Percentiles rank a stretch among this genome's conserved stretches.
These are phyloP conservation scores for Trypanosoma vivax DNA, from an alignment of 208 protist species.

Conservation along the genomic window DNA sequence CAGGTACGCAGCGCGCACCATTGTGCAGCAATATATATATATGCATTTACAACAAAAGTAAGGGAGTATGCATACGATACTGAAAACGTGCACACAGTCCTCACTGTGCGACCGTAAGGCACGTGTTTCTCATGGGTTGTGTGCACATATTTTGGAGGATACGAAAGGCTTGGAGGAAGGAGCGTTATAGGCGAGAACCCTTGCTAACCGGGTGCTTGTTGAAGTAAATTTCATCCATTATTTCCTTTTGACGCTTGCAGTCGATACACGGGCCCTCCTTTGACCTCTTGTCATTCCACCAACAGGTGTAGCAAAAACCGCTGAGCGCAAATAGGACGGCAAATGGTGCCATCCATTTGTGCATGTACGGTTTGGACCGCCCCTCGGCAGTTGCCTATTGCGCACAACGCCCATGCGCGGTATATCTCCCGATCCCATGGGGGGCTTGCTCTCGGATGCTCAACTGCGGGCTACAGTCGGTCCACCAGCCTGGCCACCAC, in stretches of 20 bases:
- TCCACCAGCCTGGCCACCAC: too few relatives aligned
- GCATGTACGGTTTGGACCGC: conserved; percentile 11
- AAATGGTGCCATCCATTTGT: conserved; percentile 36
- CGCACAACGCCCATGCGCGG: conserved; percentile 15
- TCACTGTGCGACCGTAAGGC: too few relatives aligned
- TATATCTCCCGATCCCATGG: conserved; percentile 8
- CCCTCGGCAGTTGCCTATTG: background rate
- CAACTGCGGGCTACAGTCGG: too few relatives aligned
- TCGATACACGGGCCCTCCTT: conserved; percentile 67
- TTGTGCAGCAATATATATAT: conserved; percentile 2
- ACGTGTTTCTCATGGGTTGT: too few relatives aligned
- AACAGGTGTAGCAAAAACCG: conserved; percentile 62
- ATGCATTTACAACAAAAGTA: conserved; percentile 2
- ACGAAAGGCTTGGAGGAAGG: too few relatives aligned
- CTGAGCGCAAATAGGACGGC: conserved; percentile 51
- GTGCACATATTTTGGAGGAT: too few relatives aligned
- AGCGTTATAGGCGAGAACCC: conserved; percentile 42
- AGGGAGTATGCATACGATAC: conserved; percentile 1
- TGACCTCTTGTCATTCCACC: conserved; percentile 58
- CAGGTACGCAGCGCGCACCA: too few relatives aligned
- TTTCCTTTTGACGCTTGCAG: conserved; percentile 75
- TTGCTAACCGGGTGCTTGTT: conserved; percentile 47
- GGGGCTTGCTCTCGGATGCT: too few relatives aligned
- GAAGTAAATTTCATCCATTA: conserved; percentile 79
- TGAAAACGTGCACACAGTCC: too few relatives aligned